Evolutionary conservation across 148 eudicot genomes (phyloP).

Genomic region (Amaranthus cruentus): DNA sequence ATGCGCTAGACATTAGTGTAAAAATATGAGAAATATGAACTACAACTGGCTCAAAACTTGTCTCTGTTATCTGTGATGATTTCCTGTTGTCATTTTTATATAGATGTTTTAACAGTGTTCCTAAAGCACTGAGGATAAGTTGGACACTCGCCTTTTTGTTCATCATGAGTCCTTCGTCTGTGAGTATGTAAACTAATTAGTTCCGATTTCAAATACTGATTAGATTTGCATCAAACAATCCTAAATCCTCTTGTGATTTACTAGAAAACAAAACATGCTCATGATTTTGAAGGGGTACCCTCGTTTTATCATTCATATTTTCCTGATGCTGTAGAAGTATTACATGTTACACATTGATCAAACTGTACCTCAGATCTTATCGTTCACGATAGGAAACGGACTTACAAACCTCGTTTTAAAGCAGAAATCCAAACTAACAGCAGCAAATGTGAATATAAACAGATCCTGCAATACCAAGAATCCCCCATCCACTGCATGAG

Average conservation of each 20-base stretch:
- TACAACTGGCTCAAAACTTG: too few relatives aligned
- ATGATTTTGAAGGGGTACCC: background rate
- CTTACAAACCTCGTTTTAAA: conserved; percentile 66
- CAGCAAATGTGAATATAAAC: conserved; percentile 73
- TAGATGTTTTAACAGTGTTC: background rate
- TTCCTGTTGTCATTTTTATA: background rate
- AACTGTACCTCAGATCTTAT: conserved; percentile 24
- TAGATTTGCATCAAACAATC: too few relatives aligned
- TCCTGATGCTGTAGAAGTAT: background rate
- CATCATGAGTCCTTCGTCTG: background rate
- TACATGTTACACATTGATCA: background rate
- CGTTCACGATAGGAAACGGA: conserved; percentile 61
- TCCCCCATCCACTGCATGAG: conserved; percentile 58
- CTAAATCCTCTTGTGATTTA: background rate
- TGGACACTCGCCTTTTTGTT: background rate
- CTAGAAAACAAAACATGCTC: background rate
- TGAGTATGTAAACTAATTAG: too few relatives aligned
- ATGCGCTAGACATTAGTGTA: too few relatives aligned
- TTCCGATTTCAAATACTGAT: too few relatives aligned
- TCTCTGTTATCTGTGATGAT: too few relatives aligned
- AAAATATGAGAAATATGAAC: too few relatives aligned
- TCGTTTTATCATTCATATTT: background rate
- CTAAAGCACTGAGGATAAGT: background rate
- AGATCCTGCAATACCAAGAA: conserved; percentile 63
- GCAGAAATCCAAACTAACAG: conserved; percentile 83